Conservation (phyloP, 2,329 filamentous ascomycete genomes). For the Ambrosiella xylebori region DNA sequence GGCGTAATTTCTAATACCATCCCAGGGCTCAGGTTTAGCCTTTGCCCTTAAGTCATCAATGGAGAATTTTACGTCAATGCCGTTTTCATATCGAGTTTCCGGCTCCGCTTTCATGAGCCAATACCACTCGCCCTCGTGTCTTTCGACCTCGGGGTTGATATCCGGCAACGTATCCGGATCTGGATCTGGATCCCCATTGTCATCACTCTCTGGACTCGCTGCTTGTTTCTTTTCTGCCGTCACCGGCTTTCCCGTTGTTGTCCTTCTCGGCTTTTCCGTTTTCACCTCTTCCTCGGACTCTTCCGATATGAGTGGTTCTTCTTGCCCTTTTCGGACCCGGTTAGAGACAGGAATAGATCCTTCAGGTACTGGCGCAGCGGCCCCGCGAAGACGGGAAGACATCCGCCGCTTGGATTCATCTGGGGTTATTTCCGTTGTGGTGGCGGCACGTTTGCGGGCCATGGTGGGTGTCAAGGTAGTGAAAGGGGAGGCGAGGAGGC, state of each 20-base stretch:
- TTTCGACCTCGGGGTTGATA: conserved; percentile 23
- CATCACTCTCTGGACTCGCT: conserved; percentile 2
- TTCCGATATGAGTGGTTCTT: background rate
- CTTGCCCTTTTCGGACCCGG: background rate
- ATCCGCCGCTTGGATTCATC: conserved; percentile 9
- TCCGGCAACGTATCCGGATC: conserved; percentile 22
- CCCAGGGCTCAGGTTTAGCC: conserved; percentile 72
- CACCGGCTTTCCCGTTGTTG: conserved; percentile 4
- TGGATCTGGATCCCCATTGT: conserved; percentile 17
- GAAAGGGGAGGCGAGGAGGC: background rate
- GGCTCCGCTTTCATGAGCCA: conserved; percentile 85
- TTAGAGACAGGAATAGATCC: background rate
- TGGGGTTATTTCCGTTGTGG: background rate
- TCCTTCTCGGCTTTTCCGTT: conserved; percentile 1
- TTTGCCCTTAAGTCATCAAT: conserved; percentile 72
- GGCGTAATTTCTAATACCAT: conserved; percentile 44
- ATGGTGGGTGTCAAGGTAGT: background rate
- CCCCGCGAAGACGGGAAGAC: conserved; percentile 7
- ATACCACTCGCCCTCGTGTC: conserved; percentile 33
- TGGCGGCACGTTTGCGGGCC: conserved; percentile 10
- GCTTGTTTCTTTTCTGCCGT: conserved; percentile 3
- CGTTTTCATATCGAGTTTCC: conserved; percentile 69
- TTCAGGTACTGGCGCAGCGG: background rate
- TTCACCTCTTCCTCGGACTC: background rate
- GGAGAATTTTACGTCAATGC: conserved; percentile 77